Base-by-base conservation (phyloP, 441 rosid species). In the Geranium incanum region DNA sequence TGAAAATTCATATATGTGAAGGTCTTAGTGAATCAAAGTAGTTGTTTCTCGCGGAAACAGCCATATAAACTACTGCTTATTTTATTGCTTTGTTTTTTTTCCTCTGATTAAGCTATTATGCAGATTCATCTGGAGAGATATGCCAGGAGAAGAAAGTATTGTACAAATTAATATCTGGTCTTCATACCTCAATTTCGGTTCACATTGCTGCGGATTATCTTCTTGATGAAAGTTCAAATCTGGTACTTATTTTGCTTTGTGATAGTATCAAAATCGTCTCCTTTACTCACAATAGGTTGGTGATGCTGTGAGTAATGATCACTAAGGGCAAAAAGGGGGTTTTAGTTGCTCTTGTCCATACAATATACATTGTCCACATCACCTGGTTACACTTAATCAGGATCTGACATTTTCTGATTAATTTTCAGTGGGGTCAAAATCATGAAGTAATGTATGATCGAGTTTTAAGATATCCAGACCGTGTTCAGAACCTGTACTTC, bases 381-480 rank as follows among this genome's bases (percentile, higher is more conserved):
- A 36, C 8, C 59, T 68, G 41, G 3, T 38, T 3, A 12, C 4
- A 6, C 1, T 28, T 21, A 8, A 6, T 38, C 18, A 48, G 21
- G 19, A 11, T 38, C 68, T 62, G 68, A 67, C 60, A 8, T 1
- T 73, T 37, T 70, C 70, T 45, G 68, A 15, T 68, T 23, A 78
- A 16, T 72, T 79, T 76, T 74, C 96, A 90, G 97, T 92, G 97
- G 97, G 97, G 97, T 70, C 87, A 81, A 77, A 92, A 92, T 86
- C 85, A 83, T 65, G 73, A 83, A 0, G 72, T 92, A 86, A 55
- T 92, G 88, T 84, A 89, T 79, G 87, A 92, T 70, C 93, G 90
- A 52, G 95, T 92, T 71, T 75, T 88, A 72, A 82, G 76, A 84
- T 87, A 90, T 70, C 97, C 95, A 70, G 88, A 92, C 60, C 95